A percentile compares a stretch with the other conserved stretches of the same genome.
These are phyloP conservation scores for Exophiala calicioides DNA, from an alignment of 2,329 filamentous ascomycete species.

Conservation along the genomic window DNA sequence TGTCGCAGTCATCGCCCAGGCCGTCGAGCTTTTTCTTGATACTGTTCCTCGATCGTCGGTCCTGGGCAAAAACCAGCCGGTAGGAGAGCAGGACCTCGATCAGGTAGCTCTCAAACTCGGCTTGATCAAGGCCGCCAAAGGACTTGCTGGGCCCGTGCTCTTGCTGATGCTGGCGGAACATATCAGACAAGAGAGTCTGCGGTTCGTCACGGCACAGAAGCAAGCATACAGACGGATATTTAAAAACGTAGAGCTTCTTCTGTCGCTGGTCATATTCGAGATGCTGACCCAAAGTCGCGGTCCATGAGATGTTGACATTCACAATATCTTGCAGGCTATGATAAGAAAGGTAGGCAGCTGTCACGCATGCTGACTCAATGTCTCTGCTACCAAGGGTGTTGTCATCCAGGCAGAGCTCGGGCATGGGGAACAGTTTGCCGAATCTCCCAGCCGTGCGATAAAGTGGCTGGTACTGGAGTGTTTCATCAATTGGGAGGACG, in stretches of 20 bases:
- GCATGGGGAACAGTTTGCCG: conserved; percentile 6
- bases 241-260: conserved; percentile 12
- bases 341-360: conserved; percentile 10
- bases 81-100: conserved; percentile 12
- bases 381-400: conserved; percentile 7
- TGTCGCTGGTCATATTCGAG: conserved; percentile 8
- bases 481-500: background rate
- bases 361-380: conserved; percentile 7
- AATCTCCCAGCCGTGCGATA: conserved; percentile 6
- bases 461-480: conserved; percentile 3
- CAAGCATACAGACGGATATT: conserved; percentile 12
- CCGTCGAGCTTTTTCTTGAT: conserved; percentile 3
- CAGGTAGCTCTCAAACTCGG: conserved; percentile 9
- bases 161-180: conserved; percentile 4
- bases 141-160: background rate
- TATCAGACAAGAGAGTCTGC: conserved; percentile 4
- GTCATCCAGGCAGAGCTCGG: conserved; percentile 3
- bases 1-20: conserved; percentile 4
- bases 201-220: conserved; percentile 3
- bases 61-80: conserved; percentile 8
- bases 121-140: background rate
- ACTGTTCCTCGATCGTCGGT: conserved; percentile 4
- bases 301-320: conserved; percentile 8
- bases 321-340: conserved; percentile 9
- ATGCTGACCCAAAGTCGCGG: conserved; percentile 6